Evolutionary conservation across 2,329 filamentous ascomycete species (phyloP).

Genomic region (Mariannaea sp.): DNA sequence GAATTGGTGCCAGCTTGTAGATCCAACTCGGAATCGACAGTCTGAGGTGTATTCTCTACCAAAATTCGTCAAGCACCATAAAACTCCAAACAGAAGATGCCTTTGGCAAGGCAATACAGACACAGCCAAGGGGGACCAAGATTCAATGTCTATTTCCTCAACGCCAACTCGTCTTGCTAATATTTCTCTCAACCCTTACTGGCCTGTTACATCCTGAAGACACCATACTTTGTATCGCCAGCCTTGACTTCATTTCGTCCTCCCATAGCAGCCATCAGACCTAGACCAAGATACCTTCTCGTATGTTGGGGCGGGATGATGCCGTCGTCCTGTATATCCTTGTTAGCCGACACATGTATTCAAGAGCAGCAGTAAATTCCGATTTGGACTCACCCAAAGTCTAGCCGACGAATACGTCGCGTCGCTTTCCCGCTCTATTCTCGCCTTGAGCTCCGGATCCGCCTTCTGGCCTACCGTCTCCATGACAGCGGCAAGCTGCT

Average conservation of each 20-base stretch:
- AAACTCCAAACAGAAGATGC: no score
- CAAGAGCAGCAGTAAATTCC: not conserved
- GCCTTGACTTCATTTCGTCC: constrained; percentile 66
- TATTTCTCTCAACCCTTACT: not conserved
- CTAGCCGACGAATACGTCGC: constrained; percentile 86
- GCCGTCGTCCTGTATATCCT: constrained; percentile 66
- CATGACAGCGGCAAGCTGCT: constrained; percentile 93
- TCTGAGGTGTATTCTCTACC: no score
- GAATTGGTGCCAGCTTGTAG: no score
- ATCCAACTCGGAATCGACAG: no score
- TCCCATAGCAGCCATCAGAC: constrained; percentile 72
- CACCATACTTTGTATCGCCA: constrained; percentile 73
- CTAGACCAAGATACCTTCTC: constrained; percentile 71
- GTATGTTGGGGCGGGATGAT: constrained; percentile 81
- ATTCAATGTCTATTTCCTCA: not conserved
- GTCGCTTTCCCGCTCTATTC: constrained; percentile 90
- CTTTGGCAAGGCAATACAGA: no score
- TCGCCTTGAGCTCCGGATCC: constrained; percentile 77
- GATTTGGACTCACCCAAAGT: constrained; percentile 72
- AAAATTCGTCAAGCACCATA: no score
- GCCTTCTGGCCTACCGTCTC: constrained; percentile 84
- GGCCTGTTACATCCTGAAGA: constrained; percentile 74
- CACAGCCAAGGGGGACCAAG: no score
- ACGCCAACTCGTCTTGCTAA: constrained; percentile 1
- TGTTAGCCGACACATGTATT: constrained; percentile 9